Percentiles rank a stretch among this genome's conserved stretches.
Evolutionary conservation across 345 rosid genomes (phyloP).

Genomic region (Eucalyptus marginata): DNA sequence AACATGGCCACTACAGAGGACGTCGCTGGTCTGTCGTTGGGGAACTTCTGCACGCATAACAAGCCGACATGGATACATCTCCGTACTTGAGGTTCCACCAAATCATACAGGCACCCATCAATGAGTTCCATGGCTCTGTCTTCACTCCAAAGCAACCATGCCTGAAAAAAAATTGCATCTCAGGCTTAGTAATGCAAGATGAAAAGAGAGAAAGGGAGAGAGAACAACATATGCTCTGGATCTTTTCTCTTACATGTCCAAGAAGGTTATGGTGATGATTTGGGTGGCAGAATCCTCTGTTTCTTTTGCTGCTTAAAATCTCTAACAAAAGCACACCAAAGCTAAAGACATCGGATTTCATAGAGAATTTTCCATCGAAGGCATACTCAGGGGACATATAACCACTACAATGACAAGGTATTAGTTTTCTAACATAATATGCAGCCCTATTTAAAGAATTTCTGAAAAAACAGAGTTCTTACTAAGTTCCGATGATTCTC

Average conservation of each 20-base stretch:
- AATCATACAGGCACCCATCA: neutral
- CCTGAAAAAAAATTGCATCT: neutral
- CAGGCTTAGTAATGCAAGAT: neutral
- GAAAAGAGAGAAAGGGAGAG: neutral
- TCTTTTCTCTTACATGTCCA: neutral
- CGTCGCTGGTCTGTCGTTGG: slow-evolving; percentile 11
- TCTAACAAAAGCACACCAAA: slow-evolving; percentile 31
- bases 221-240: neutral
- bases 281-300: slow-evolving; percentile 21
- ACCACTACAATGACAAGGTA: neutral
- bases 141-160: neutral
- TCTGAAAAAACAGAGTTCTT: neutral
- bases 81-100: neutral
- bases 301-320: slow-evolving; percentile 33
- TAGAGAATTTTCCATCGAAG: slow-evolving; percentile 21
- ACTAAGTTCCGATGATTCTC: slow-evolving; percentile 26
- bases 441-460: neutral
- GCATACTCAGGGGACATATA: slow-evolving; percentile 3
- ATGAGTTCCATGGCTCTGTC: neutral
- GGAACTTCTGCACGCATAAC: slow-evolving; percentile 8
- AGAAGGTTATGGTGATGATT: slow-evolving; percentile 5
- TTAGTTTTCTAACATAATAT: too few relatives aligned
- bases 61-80: neutral
- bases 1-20: neutral
- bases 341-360: slow-evolving; percentile 31